Conservation (phyloP, 306 rosid species). For the Malus domestica region DNA sequence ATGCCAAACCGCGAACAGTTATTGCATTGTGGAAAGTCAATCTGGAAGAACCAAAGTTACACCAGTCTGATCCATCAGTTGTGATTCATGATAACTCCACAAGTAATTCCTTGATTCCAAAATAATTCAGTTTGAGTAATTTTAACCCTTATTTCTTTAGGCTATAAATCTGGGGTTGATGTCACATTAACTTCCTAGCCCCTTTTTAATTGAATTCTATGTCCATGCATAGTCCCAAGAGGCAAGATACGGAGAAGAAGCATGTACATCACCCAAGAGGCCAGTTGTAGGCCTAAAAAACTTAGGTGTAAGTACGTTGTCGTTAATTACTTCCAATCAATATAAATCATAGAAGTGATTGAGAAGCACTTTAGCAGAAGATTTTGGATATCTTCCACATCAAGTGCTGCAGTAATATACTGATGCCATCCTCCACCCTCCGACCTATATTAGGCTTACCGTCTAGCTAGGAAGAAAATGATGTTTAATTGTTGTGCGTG, state of each 20-base stretch:
- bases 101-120: constrained; percentile 46
- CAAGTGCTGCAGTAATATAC: constrained; percentile 3
- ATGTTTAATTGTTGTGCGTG: background rate
- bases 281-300: constrained; percentile 20
- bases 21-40: constrained; percentile 76
- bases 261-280: background rate
- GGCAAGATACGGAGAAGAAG: background rate
- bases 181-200: constrained; percentile 13
- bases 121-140: background rate
- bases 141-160: background rate
- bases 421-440: constrained; percentile 18
- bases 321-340: background rate
- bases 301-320: constrained; percentile 27
- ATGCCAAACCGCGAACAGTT: constrained; percentile 62
- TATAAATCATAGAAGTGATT: background rate
- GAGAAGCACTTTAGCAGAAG: background rate
- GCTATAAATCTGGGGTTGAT: constrained; percentile 9
- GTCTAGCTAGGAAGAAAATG: constrained; percentile 9
- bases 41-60: constrained; percentile 71
- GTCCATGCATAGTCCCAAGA: constrained; percentile 32
- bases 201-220: constrained; percentile 22
- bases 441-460: background rate
- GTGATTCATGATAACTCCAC: constrained; percentile 38
- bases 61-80: constrained; percentile 78
- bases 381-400: background rate